phyloP scores from a whole-genome alignment of 345 rosid genomes.

The Sonneratia alba region DNA sequence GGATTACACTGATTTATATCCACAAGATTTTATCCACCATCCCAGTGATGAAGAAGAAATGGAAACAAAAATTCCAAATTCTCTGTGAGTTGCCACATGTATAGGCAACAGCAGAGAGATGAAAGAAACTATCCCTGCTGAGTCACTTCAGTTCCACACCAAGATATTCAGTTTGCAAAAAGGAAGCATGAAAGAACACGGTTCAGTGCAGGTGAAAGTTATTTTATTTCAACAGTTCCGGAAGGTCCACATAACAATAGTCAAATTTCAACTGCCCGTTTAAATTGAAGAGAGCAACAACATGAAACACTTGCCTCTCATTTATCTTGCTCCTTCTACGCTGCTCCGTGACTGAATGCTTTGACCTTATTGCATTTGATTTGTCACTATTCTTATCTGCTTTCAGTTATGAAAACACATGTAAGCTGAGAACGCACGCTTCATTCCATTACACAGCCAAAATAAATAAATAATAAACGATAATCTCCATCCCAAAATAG shows the following conservation, averaged over 20 bases:
- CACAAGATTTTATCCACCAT: neutral
- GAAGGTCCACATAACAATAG: neutral
- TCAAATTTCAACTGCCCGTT: neutral
- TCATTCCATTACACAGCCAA: neutral
- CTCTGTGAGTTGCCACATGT: neutral
- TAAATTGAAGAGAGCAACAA: neutral
- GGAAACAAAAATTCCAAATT: neutral
- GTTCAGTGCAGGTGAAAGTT: neutral
- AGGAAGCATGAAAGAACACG: neutral
- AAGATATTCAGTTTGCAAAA: neutral
- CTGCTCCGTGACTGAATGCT: slow-evolving; percentile 95
- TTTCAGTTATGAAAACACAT: slow-evolving; percentile 9
- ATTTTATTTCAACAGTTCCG: neutral
- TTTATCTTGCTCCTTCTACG: slow-evolving; percentile 94
- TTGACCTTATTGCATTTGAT: slow-evolving; percentile 73
- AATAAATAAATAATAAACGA: neutral
- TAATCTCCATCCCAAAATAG: neutral
- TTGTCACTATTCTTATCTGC: slow-evolving; percentile 67
- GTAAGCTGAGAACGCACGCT: neutral
- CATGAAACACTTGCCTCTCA: slow-evolving; percentile 48
- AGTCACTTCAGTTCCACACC: neutral
- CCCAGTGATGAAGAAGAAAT: neutral
- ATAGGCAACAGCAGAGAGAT: neutral
- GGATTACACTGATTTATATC: neutral
- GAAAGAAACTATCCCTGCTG: neutral